Evolutionary conservation across 1,139 yeast genomes (phyloP), one percentile per base, ranked within the genome.

Genomic region (Pichia sp.): DNA sequence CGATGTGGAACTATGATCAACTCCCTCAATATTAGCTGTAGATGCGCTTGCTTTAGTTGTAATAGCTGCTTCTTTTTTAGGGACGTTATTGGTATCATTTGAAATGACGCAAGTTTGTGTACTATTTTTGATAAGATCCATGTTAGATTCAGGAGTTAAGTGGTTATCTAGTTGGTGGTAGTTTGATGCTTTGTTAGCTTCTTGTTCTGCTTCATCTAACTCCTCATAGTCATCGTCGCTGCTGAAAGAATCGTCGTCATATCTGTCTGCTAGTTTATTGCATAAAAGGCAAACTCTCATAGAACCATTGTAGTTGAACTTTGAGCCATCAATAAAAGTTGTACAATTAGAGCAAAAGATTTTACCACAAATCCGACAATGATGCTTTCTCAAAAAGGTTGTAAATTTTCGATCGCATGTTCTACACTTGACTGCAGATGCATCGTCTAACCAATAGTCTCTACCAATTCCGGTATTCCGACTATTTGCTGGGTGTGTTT

Each of bases 341-440:
- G 96, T 88, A 60, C 98, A 91, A n/a, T 74, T 72, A 25, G 85
- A 73, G 60, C 98, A 91, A 56, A 88, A 91, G 33, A 91, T 91
- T 59, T 89, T 96, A 3, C 97, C 97, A 62, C 98, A 91, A 39
- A 89, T 79, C 38, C 98, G 68, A 56, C 98, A 91, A 60, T 91
- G 98, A 59, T 91, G 98, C 51, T 85, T 84, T 51, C 98, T 69
- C 56, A 96, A 67, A 62, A 89, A 91, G 0, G 80, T 76, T 0
- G 77, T 66, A 52, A 75, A 75, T 5, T 72, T 74, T 41, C 69
- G 65, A 55, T 74, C 76, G 50, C 81, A 75, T 38, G 74, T 68
- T 33, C 75, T 60, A 52, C 81, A 75, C 45, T 73, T 78, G 3
- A 72, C 64, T 3, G 77, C 80, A 44, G 76, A 74, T 2, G 79